Evolutionary conservation across 306 rosid species (phyloP).

Genomic region (Pachyrhizus erosus): DNA sequence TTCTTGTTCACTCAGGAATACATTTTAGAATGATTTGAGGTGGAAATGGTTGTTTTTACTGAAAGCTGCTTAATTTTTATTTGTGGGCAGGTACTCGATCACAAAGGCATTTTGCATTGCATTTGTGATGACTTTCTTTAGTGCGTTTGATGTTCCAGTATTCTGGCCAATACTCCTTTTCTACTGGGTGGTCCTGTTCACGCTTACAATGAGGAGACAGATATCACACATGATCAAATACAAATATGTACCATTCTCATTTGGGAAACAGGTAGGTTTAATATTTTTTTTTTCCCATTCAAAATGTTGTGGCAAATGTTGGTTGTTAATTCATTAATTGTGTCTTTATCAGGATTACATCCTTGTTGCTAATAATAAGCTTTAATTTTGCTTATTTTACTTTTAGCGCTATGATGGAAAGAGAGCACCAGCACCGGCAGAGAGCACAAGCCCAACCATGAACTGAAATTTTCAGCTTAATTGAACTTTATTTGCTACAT

Average conservation of each 20-base stretch:
- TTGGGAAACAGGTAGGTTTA: slow-evolving; percentile 86
- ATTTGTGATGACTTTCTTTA: slow-evolving; percentile 87
- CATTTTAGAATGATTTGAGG: slow-evolving; percentile 22
- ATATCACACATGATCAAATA: slow-evolving; percentile 94
- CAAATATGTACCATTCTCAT: slow-evolving; percentile 92
- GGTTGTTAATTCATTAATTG: slow-evolving; percentile 10
- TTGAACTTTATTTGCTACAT: slow-evolving; percentile 27
- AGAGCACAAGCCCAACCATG: slow-evolving; percentile 51
- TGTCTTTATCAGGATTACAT: slow-evolving; percentile 18
- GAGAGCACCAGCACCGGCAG: slow-evolving; percentile 61
- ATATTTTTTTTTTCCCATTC: background rate
- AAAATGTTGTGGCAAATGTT: slow-evolving; percentile 4
- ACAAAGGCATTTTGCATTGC: slow-evolving; percentile 92
- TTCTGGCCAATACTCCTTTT: slow-evolving; percentile 98
- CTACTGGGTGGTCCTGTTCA: slow-evolving; percentile 86
- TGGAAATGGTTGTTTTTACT: slow-evolving; percentile 28
- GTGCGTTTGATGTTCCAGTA: slow-evolving; percentile 70
- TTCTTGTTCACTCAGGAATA: background rate
- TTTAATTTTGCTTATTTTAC: slow-evolving; percentile 31
- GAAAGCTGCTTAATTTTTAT: slow-evolving; percentile 42
- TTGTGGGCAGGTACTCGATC: slow-evolving; percentile 78
- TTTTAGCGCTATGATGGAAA: slow-evolving; percentile 79
- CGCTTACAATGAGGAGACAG: slow-evolving; percentile 93
- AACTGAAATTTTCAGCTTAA: slow-evolving; percentile 62
- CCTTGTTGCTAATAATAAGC: slow-evolving; percentile 29